Evolutionary conservation across 495 filamentous ascomycete genomes (phyloP), one percentile per base, ranked within the genome.

Genomic region (Aspergillus nidulans): DNA sequence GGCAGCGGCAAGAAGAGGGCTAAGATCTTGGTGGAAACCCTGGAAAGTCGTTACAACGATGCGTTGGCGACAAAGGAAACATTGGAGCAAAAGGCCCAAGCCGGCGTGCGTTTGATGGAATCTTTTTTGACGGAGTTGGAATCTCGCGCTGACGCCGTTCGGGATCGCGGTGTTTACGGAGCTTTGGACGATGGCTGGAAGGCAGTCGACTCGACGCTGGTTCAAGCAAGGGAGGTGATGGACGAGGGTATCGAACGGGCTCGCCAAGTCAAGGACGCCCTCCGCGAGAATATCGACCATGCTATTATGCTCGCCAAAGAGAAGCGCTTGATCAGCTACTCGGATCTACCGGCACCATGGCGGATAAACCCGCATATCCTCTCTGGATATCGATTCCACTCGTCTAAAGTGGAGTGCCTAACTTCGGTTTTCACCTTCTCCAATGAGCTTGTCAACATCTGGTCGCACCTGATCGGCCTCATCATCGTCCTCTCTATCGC

Each of bases 371-470:
- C 92, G 5, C 89, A 97, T 71, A 97, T 99, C 67, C 73, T 84
- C 20, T 78, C 77, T 10, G 94, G 94, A 30, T 99, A 99, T 65
- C 92, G 94, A 34, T 99, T 99, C 75, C 88, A 82, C 51, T 86
- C 92, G 53, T 87, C 85, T 46, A 95, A 95, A 67, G 64, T 90
- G 47, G 92, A 89, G 40, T 97, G 92, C 66, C 73, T 97, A 34
- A 80, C 81, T 19, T 96, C 91, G 5, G 81, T 89, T 51, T 90
- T 97, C 64, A 74, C 80, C 25, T 77, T 91, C 58, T 92, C 88
- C 49, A 99, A 99, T 69, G 94, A 99, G 70, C 77, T 87, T 44
- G 86, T 97, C 72, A 99, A 99, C 70, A 99, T 99, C 63, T 99
- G 95, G 95, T 89, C 91, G 12, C 94, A 99, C 67, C 78, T 85